A percentile compares a stretch with the other conserved stretches of the same genome.
phyloP scores from a whole-genome alignment of 495 filamentous ascomycete genomes.

The Haplographium delicatum region DNA sequence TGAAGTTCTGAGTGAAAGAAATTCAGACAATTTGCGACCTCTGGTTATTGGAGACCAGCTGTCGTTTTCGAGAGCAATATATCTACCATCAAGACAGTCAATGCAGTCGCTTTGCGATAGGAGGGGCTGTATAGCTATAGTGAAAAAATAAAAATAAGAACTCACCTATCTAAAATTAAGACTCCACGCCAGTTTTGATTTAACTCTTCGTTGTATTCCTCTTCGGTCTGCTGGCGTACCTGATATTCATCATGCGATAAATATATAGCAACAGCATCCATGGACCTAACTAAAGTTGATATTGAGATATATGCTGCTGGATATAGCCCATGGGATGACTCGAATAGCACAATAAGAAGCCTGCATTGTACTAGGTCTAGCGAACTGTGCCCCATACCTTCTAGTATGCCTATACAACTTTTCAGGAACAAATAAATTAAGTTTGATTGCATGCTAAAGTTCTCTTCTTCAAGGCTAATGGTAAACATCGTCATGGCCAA shows the following conservation, averaged over 20 bases:
- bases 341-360: neutral
- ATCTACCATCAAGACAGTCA: neutral
- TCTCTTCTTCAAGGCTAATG: neutral
- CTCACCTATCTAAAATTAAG: neutral
- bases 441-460: neutral
- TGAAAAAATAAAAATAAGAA: no score
- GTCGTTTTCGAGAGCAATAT: neutral
- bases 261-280: neutral
- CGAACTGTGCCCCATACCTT: neutral
- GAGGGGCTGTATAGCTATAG: neutral
- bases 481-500: neutral
- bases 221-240: no score
- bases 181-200: neutral
- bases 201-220: neutral
- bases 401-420: neutral
- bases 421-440: neutral
- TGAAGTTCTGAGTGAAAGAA: neutral
- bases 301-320: neutral
- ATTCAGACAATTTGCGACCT: neutral
- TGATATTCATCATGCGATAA: no score
- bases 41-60: neutral
- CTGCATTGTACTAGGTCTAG: neutral
- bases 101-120: neutral
- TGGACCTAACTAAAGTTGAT: neutral
- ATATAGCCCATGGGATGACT: neutral